Percentiles rank a stretch among this genome's conserved stretches.
These are phyloP conservation scores for Pseudocercospora pini-densiflorae DNA, from an alignment of 2,329 filamentous ascomycete species.

Conservation along the genomic window DNA sequence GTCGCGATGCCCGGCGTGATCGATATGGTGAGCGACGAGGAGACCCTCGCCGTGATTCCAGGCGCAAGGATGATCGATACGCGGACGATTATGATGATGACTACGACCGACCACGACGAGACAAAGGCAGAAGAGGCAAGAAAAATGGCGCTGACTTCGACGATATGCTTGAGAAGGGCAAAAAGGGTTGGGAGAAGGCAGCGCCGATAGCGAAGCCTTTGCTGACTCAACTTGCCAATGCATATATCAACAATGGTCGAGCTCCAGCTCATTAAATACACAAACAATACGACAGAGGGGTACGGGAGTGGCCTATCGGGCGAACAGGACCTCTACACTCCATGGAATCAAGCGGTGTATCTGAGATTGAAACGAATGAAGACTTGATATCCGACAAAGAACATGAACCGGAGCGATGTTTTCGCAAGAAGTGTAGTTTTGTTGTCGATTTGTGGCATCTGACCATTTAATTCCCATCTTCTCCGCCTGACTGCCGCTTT, in stretches of 20 bases:
- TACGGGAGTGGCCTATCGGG: constrained; percentile 3
- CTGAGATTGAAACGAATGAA: neutral
- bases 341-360: neutral
- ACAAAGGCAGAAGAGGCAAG: constrained; percentile 13
- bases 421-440: neutral
- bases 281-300: neutral
- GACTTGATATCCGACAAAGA: neutral
- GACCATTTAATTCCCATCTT: neutral
- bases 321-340: constrained; percentile 5
- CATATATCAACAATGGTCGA: constrained; percentile 33
- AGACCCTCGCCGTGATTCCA: constrained; percentile 24
- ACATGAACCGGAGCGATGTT: neutral
- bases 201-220: constrained; percentile 39
- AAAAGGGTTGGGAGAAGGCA: constrained; percentile 39
- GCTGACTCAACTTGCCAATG: constrained; percentile 34
- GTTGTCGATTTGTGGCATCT: neutral
- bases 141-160: constrained; percentile 29
- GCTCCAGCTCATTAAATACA: constrained; percentile 4
- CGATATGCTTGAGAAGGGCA: constrained; percentile 34
- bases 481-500: too few relatives aligned
- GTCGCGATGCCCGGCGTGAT: constrained; percentile 30
- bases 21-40: constrained; percentile 28
- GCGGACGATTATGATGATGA: constrained; percentile 24
- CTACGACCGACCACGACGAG: constrained; percentile 24
- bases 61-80: constrained; percentile 19